Conservation (phyloP, 2,329 filamentous ascomycete species). For the Xenoacremonium recifei region DNA sequence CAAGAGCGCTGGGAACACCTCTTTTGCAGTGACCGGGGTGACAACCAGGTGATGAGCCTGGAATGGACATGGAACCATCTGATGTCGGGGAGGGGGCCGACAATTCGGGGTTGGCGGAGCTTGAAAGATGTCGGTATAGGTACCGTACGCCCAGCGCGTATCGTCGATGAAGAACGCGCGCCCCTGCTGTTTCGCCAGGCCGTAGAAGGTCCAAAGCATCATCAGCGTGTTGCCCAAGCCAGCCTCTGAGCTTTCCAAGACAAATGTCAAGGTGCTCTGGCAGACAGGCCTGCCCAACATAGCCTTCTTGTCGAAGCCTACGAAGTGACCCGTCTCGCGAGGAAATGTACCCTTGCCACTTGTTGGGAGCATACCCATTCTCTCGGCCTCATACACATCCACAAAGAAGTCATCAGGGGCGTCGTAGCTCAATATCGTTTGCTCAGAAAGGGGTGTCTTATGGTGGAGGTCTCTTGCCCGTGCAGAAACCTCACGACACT, state of each 20-base stretch:
- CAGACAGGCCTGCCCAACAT: conserved; percentile 57
- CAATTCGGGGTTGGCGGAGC: conserved; percentile 65
- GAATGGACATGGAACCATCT: conserved; percentile 78
- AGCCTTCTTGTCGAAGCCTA: conserved; percentile 46
- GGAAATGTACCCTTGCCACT: conserved; percentile 26
- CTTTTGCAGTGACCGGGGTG: conserved; percentile 64
- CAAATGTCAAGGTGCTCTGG: conserved; percentile 70
- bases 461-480: conserved; percentile 50
- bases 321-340: conserved; percentile 39
- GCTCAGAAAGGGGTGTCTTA: conserved; percentile 39
- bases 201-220: conserved; percentile 81
- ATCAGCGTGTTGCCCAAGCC: conserved; percentile 76
- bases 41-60: conserved; percentile 73
- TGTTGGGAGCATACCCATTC: conserved; percentile 57
- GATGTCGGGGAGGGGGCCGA: conserved; percentile 67
- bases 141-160: conserved; percentile 77
- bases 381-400: conserved; percentile 71
- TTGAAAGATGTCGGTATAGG: conserved; percentile 70
- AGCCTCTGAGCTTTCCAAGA: conserved; percentile 70
- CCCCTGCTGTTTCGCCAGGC: conserved; percentile 70
- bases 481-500: conserved; percentile 63
- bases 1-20: conserved; percentile 60
- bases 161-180: conserved; percentile 84
- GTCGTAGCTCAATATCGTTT: conserved; percentile 53
- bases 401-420: conserved; percentile 67